A percentile compares a stretch with the other conserved stretches of the same genome.
These are phyloP conservation scores for Penicillium lividum DNA, from an alignment of 495 filamentous ascomycete species.

Conservation along the genomic window DNA sequence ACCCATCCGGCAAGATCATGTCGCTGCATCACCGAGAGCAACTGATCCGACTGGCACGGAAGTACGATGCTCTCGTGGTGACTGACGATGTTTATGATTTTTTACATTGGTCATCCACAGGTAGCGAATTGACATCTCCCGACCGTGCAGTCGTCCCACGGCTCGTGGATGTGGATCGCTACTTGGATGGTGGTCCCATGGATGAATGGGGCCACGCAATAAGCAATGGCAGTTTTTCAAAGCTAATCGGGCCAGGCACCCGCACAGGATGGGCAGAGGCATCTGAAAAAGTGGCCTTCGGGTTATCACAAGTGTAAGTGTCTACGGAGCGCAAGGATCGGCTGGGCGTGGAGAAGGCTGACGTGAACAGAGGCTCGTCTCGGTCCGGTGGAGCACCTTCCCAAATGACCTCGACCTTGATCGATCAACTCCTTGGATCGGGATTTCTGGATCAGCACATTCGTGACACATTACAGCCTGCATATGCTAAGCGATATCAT, in stretches of 20 bases:
- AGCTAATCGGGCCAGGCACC: conserved; percentile 76
- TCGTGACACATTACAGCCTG: conserved; percentile 47
- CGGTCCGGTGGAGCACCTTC: conserved; percentile 76
- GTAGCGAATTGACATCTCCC: conserved; percentile 14
- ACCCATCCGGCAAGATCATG: conserved; percentile 78
- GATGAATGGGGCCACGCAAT: conserved; percentile 71
- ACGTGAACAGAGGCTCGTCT: conserved; percentile 57
- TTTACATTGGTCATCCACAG: conserved; percentile 65
- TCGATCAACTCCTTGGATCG: conserved; percentile 57
- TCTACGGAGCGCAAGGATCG: not conserved
- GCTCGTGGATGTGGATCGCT: conserved; percentile 73
- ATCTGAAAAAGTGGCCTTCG: conserved; percentile 64
- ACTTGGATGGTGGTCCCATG: conserved; percentile 54
- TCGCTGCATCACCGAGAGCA: conserved; percentile 57
- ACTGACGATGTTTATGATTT: conserved; percentile 91
- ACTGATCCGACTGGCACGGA: conserved; percentile 67
- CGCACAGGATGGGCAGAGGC: conserved; percentile 84
- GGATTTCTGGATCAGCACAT: conserved; percentile 53
- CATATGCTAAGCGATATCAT: conserved; percentile 58
- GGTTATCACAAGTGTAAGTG: conserved; percentile 64
- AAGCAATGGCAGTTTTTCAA: conserved; percentile 83
- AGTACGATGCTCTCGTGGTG: conserved; percentile 76
- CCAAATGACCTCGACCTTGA: conserved; percentile 66
- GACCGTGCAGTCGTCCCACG: conserved; percentile 60
- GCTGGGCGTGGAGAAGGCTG: not conserved